phyloP scores from a whole-genome alignment of 495 filamentous ascomycete genomes.

The Cercophora newfieldiana region DNA sequence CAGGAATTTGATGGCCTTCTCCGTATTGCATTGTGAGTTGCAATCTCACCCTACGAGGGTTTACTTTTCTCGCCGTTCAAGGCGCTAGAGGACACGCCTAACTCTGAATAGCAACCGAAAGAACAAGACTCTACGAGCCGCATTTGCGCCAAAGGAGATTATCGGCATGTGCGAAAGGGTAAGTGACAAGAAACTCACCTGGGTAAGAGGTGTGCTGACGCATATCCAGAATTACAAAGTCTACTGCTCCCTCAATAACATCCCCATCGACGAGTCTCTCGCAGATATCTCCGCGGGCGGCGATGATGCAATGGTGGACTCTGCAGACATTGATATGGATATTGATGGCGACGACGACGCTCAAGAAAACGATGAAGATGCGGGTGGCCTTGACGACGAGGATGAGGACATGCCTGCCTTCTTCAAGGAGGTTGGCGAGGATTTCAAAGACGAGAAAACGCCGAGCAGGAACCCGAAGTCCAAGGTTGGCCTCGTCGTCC shows the following conservation, averaged over 20 bases:
- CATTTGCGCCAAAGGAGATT: conserved; percentile 71
- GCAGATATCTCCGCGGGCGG: conserved; percentile 39
- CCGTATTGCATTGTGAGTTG: conserved; percentile 65
- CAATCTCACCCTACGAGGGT: neutral
- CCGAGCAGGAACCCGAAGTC: conserved; percentile 60
- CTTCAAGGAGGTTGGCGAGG: conserved; percentile 66
- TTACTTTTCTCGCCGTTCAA: conserved; percentile 38
- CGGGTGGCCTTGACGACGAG: conserved; percentile 32
- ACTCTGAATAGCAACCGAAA: conserved; percentile 43
- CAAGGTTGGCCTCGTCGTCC: conserved; percentile 73
- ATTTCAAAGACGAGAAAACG: conserved; percentile 45
- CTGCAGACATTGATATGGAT: conserved; percentile 59
- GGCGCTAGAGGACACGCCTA: conserved; percentile 30
- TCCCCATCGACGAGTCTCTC: conserved; percentile 71
- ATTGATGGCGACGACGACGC: conserved; percentile 53
- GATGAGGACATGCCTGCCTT: conserved; percentile 67
- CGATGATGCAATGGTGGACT: conserved; percentile 41
- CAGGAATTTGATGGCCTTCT: conserved; percentile 88
- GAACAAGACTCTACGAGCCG: conserved; percentile 69
- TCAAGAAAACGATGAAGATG: conserved; percentile 50
- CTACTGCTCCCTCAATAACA: conserved; percentile 81
- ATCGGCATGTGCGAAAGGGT: conserved; percentile 71
- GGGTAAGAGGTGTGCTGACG: neutral
- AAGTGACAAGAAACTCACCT: neutral
- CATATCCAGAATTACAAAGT: conserved; percentile 69